Evolutionary conservation across 176 grass and related monocot species (phyloP).

Genomic region (Elymus sibiricus): DNA sequence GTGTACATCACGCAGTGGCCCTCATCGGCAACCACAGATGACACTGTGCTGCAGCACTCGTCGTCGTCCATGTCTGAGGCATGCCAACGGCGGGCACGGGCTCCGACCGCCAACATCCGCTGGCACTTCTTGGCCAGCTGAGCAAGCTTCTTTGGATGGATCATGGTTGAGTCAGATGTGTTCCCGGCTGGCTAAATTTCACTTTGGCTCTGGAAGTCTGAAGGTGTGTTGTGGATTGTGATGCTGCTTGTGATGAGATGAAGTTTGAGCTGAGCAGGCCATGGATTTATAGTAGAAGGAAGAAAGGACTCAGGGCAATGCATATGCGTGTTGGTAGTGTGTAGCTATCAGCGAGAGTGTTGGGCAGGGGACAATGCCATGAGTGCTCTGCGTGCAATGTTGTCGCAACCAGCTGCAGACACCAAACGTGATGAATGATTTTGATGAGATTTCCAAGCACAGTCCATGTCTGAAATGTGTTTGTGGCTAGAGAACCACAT

Average conservation of each 20-base stretch:
- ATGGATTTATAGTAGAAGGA: conserved; percentile 28
- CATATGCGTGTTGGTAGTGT: not conserved
- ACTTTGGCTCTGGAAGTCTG: not conserved
- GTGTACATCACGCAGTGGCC: not conserved
- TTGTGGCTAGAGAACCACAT: not conserved
- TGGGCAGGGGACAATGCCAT: conserved; percentile 36
- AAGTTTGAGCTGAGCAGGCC: not conserved
- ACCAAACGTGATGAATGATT: not conserved
- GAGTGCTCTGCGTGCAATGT: conserved; percentile 21
- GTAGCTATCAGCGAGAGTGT: not conserved
- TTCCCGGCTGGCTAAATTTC: not conserved
- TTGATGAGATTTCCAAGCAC: conserved; percentile 6
- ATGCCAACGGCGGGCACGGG: not conserved
- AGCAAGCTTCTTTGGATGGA: conserved; percentile 40
- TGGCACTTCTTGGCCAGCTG: conserved; percentile 49
- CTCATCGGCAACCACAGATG: not conserved
- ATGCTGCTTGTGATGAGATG: conserved; percentile 10
- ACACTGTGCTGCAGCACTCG: not conserved
- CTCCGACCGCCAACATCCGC: not conserved
- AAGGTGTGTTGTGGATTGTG: not conserved
- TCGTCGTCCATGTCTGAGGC: not conserved
- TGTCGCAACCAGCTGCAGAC: not conserved
- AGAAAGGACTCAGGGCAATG: not conserved
- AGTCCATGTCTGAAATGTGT: not conserved
- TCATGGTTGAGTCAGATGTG: conserved; percentile 4